Percentiles rank a stretch among this genome's conserved stretches.
phyloP scores from a whole-genome alignment of 2,329 filamentous ascomycete species.

The Rhynchosporium secalis region DNA sequence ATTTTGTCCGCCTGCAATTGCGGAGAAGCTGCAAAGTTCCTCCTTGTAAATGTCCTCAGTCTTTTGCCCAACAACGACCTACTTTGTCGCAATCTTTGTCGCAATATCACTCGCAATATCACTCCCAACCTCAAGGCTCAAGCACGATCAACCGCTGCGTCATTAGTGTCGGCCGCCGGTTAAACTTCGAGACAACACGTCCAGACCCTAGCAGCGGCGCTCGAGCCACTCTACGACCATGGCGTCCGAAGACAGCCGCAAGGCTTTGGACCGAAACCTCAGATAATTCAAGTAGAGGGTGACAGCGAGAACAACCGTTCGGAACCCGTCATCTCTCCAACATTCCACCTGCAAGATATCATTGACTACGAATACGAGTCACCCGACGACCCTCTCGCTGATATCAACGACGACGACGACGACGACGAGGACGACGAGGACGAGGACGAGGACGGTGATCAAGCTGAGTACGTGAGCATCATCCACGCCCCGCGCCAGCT shows the following conservation, averaged over 20 bases:
- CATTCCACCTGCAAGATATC: neutral
- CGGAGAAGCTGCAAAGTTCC: neutral
- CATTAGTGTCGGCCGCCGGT: neutral
- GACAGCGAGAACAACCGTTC: neutral
- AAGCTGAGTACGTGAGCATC: neutral
- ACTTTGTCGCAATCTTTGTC: neutral
- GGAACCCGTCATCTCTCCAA: neutral
- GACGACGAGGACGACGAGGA: conserved; percentile 1
- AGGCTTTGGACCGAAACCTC: no score
- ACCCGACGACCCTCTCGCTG: conserved; percentile 3
- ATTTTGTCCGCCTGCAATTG: neutral
- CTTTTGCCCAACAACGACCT: neutral
- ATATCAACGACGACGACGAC: conserved; percentile 3
- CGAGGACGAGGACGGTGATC: neutral
- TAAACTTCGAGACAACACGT: neutral
- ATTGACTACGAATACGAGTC: neutral
- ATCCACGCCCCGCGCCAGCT: neutral
- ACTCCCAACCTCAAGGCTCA: neutral
- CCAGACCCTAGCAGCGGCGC: neutral
- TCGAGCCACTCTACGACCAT: neutral
- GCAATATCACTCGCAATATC: no score
- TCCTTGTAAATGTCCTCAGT: neutral
- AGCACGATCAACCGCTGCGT: neutral
- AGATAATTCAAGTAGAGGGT: neutral
- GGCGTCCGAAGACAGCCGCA: neutral